phyloP scores from a whole-genome alignment of 1,284 basidiomycete species.

The Ganoderma multipileum region DNA sequence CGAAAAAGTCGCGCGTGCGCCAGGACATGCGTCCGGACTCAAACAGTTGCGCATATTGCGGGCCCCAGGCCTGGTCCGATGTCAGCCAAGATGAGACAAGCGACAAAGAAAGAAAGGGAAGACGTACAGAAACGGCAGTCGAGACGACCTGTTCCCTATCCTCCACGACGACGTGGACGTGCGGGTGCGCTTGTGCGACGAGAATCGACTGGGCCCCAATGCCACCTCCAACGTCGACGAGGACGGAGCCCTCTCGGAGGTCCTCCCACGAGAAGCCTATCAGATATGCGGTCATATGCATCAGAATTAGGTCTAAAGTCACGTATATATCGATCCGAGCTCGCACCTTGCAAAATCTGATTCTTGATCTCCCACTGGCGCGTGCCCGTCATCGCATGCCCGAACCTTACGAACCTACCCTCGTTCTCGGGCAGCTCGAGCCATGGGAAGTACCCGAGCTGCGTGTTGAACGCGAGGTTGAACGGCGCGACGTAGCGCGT shows the following conservation, averaged over 20 bases:
- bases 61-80: slow-evolving; percentile 32
- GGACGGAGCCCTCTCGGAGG: slow-evolving; percentile 51
- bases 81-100: not conserved
- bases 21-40: slow-evolving; percentile 33
- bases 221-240: slow-evolving; percentile 80
- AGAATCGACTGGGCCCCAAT: slow-evolving; percentile 73
- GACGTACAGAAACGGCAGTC: slow-evolving; percentile 47
- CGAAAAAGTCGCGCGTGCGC: slow-evolving; percentile 71
- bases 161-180: slow-evolving; percentile 68
- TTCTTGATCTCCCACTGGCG: not conserved
- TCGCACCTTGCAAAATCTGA: not conserved
- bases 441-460: slow-evolving; percentile 35
- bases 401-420: slow-evolving; percentile 32
- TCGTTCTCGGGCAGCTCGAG: slow-evolving; percentile 36
- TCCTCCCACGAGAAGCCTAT: slow-evolving; percentile 69
- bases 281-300: not conserved
- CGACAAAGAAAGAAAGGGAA: not conserved
- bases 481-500: slow-evolving; percentile 32
- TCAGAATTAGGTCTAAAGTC: too few species aligned
- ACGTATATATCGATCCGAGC: too few species aligned
- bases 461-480: slow-evolving; percentile 35
- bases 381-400: slow-evolving; percentile 36
- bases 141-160: slow-evolving; percentile 67
- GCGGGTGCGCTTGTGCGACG: slow-evolving; percentile 62
- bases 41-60: slow-evolving; percentile 31